phyloP scores from a whole-genome alignment of 192 early-diverging fungal species.

The Podila horticola region DNA sequence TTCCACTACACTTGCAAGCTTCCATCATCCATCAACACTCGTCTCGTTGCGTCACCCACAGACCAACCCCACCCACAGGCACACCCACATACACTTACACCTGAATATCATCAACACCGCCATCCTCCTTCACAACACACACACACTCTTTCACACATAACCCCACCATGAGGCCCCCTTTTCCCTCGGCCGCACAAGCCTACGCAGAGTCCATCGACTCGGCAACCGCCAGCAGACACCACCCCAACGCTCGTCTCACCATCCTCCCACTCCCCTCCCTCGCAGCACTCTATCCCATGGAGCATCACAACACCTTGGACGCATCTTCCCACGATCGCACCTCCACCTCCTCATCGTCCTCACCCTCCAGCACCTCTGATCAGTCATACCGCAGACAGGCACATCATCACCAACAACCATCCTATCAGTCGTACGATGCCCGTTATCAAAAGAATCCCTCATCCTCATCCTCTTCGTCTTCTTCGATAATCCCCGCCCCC shows the following conservation, averaged over 20 bases:
- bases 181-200: constrained; percentile 48
- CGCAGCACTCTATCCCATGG: constrained; percentile 40
- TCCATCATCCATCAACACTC: neutral
- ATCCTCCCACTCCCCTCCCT: constrained; percentile 50
- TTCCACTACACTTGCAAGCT: neutral
- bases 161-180: constrained; percentile 34
- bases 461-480: neutral
- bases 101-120: neutral
- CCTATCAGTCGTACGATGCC: constrained; percentile 21
- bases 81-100: too few relatives aligned
- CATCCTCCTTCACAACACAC: neutral
- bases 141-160: neutral
- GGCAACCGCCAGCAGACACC: constrained; percentile 48
- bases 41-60: too few relatives aligned
- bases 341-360: constrained; percentile 9
- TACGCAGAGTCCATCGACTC: constrained; percentile 52
- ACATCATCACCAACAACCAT: neutral
- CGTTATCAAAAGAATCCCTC: constrained; percentile 33
- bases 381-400: neutral
- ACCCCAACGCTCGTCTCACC: constrained; percentile 48
- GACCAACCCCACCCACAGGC: too few relatives aligned
- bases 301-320: constrained; percentile 2
- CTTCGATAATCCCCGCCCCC: neutral
- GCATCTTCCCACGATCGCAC: constrained; percentile 3
- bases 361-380: neutral